Conservation (phyloP, 768 basidiomycete genomes). For the Strobilomyces dryophilus region DNA sequence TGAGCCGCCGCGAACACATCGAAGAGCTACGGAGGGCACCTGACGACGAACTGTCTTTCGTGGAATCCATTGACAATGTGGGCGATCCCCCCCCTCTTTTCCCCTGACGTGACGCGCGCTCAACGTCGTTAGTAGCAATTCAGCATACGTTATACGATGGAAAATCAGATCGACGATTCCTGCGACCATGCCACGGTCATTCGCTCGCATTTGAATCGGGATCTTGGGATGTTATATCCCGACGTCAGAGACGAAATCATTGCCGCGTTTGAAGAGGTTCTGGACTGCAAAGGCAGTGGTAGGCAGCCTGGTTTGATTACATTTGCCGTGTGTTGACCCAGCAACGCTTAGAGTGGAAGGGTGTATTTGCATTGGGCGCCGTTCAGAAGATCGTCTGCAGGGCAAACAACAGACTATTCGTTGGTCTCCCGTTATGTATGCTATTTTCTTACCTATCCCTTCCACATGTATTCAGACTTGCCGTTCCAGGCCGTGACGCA, state of each 20-base stretch:
- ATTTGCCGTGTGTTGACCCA: not conserved
- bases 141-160: conserved; percentile 32
- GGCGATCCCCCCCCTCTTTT: conserved; percentile 1
- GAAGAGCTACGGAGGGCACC: conserved; percentile 25
- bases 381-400: not conserved
- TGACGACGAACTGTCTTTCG: conserved; percentile 35
- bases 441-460: not conserved
- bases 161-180: conserved; percentile 18
- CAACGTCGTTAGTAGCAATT: conserved; percentile 20
- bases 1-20: conserved; percentile 20
- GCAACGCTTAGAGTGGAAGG: not conserved
- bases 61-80: conserved; percentile 32
- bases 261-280: not conserved
- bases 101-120: not conserved
- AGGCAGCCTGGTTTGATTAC: not conserved
- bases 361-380: no score
- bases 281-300: not conserved
- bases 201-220: conserved; percentile 5
- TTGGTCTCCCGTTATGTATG: not conserved
- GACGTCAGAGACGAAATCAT: not conserved
- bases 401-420: not conserved
- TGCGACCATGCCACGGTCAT: conserved; percentile 25
- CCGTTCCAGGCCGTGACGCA: not conserved
- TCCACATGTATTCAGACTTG: not conserved
- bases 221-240: not conserved